Conservation (phyloP, 1,284 basidiomycete genomes). For the Boletus hoseneyae region DNA sequence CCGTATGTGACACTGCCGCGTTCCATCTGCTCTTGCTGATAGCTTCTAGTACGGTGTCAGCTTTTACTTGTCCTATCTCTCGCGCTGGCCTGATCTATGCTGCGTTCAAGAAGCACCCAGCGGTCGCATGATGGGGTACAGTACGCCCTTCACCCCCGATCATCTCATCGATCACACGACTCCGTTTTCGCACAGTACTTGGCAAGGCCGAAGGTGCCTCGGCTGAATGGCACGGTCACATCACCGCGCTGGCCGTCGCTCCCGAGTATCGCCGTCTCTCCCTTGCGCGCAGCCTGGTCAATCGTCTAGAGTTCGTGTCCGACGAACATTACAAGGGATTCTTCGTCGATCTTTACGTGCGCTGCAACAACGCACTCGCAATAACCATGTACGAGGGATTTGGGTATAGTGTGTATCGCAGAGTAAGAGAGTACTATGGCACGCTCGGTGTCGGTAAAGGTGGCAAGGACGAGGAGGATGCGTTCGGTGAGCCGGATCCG, state of each 20-base stretch:
- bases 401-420: constrained; percentile 83
- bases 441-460: constrained; percentile 66
- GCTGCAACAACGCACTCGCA: constrained; percentile 74
- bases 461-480: constrained; percentile 82
- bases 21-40: constrained; percentile 6
- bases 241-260: constrained; percentile 88
- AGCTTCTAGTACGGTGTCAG: constrained; percentile 68
- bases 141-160: constrained; percentile 41
- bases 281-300: constrained; percentile 81
- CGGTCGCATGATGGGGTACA: constrained; percentile 84
- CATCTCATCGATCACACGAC: constrained; percentile 10
- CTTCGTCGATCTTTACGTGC: constrained; percentile 91
- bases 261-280: constrained; percentile 86
- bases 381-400: constrained; percentile 84
- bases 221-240: constrained; percentile 83
- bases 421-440: constrained; percentile 85
- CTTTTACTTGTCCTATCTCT: constrained; percentile 85
- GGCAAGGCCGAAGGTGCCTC: constrained; percentile 80
- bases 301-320: constrained; percentile 77
- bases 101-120: constrained; percentile 74
- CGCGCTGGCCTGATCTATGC: constrained; percentile 88
- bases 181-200: constrained; percentile 52
- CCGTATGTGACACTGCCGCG: constrained; percentile 46
- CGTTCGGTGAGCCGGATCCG: constrained; percentile 67
- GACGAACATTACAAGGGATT: constrained; percentile 72